phyloP scores from a whole-genome alignment of 306 rosid species.

The Quillaja saponaria region DNA sequence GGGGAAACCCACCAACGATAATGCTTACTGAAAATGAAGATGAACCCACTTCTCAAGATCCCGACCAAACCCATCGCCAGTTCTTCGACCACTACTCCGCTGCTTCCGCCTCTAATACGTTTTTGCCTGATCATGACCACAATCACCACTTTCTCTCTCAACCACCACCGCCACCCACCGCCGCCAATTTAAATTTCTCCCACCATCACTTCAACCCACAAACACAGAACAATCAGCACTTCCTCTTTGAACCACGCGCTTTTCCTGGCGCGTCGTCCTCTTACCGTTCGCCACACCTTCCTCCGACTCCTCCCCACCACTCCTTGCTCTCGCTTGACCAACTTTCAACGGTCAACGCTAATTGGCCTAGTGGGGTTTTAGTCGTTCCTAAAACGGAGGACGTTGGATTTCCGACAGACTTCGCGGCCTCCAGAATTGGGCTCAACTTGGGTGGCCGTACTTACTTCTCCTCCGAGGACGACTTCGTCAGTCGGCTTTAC shows the following conservation, averaged over 20 bases:
- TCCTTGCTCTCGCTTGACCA: slow-evolving; percentile 59
- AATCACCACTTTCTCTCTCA: slow-evolving; percentile 5
- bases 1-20: slow-evolving; percentile 76
- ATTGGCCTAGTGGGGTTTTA: slow-evolving; percentile 39
- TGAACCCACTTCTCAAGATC: background rate
- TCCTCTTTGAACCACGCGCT: slow-evolving; percentile 68
- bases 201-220: slow-evolving; percentile 30
- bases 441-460: slow-evolving; percentile 91
- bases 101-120: slow-evolving; percentile 37
- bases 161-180: slow-evolving; percentile 29
- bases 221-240: slow-evolving; percentile 25
- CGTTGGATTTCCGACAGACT: slow-evolving; percentile 48
- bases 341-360: slow-evolving; percentile 35
- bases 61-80: slow-evolving; percentile 64
- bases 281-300: slow-evolving; percentile 24
- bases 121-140: slow-evolving; percentile 36
- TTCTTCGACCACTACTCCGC: slow-evolving; percentile 52
- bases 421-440: slow-evolving; percentile 73
- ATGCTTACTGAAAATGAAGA: slow-evolving; percentile 59
- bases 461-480: slow-evolving; percentile 79
- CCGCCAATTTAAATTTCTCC: background rate
- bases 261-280: slow-evolving; percentile 45
- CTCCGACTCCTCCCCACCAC: slow-evolving; percentile 38
- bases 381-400: slow-evolving; percentile 75
- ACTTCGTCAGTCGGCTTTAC: slow-evolving; percentile 80